phyloP scores from a whole-genome alignment of 352 stramenopile species.

The Phytophthora agathidicida region DNA sequence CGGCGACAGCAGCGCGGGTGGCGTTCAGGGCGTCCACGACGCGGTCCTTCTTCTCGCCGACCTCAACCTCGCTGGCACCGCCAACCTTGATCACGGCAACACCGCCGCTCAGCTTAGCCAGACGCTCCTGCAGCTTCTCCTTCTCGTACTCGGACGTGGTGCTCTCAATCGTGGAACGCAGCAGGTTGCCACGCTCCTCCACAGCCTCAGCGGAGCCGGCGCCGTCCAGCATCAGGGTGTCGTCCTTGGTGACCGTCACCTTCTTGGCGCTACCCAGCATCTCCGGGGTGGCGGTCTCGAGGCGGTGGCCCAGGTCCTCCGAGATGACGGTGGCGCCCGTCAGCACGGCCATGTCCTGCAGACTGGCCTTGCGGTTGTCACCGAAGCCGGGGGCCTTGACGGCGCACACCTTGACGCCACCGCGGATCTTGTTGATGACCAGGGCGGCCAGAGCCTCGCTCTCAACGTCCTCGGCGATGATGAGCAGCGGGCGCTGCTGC shows the following conservation, averaged over 20 bases:
- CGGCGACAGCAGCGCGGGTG: slow-evolving; percentile 97
- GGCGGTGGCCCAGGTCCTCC: slow-evolving; percentile 98
- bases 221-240: slow-evolving; percentile 98
- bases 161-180: slow-evolving; percentile 94
- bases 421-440: slow-evolving; percentile 99
- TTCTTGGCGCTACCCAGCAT: slow-evolving; percentile 96
- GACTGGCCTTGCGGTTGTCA: slow-evolving; percentile 99
- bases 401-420: slow-evolving; percentile 99
- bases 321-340: slow-evolving; percentile 98
- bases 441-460: slow-evolving; percentile 98
- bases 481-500: slow-evolving; percentile 96
- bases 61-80: slow-evolving; percentile 98
- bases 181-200: slow-evolving; percentile 96
- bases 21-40: slow-evolving; percentile 99
- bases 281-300: slow-evolving; percentile 96
- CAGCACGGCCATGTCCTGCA: slow-evolving; percentile 99
- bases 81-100: slow-evolving; percentile 99
- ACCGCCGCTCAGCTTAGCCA: slow-evolving; percentile 99
- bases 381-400: slow-evolving; percentile 99
- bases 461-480: slow-evolving; percentile 99
- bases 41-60: slow-evolving; percentile 99
- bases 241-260: slow-evolving; percentile 98
- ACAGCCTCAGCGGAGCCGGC: slow-evolving; percentile 93
- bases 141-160: slow-evolving; percentile 99
- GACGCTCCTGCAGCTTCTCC: slow-evolving; percentile 99